Evolutionary conservation across 1,284 basidiomycete genomes (phyloP), one percentile per base, ranked within the genome.

Genomic region (Malassezia equina): DNA sequence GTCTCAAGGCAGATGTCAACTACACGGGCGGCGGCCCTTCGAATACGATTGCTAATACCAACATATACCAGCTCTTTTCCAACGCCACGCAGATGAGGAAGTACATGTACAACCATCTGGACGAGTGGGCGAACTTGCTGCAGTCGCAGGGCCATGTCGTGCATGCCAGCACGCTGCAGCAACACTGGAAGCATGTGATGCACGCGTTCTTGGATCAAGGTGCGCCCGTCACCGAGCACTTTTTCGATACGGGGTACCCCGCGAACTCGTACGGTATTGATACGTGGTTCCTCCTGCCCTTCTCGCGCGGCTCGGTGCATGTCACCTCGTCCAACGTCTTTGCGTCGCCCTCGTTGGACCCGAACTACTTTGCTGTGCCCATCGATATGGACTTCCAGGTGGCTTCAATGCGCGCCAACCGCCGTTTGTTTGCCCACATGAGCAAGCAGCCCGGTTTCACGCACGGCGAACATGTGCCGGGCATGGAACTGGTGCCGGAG

Each of bases 311-410:
- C 2, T 53, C 51, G 6, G 55, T 62, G 5, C 58, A 69, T 3
- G 59, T 60, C 0, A 53, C 49, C 7, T 57, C 60, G 9, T 31
- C 23, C 5, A 52, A 66, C 27, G 59, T 59, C 1, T 66, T 58
- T 41, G 55, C 46, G 19, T 3, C 15, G 1, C 48, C 61, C 0
- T 28, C 44, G 2, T 24, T 67, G 33, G 55, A 67, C 21, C 65
- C 63, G 0, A 56, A 59, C 55, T 78, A 76, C 69, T 77, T 76
- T 47, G 55, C 62, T 27, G 64, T 69, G 48, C 65, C 66, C 21
- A 69, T 76, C 48, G 77, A 78, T 51, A 64, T 71, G 60, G 58
- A 69, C 11, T 58, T 77, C 44, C 75, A 76, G 46, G 61, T 73
- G 1, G 67, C 67, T 0, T 71, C 66, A 7, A 47, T 66, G 1